Evolutionary conservation across 1,284 basidiomycete genomes (phyloP).

Genomic region (Pseudozyma sp.): DNA sequence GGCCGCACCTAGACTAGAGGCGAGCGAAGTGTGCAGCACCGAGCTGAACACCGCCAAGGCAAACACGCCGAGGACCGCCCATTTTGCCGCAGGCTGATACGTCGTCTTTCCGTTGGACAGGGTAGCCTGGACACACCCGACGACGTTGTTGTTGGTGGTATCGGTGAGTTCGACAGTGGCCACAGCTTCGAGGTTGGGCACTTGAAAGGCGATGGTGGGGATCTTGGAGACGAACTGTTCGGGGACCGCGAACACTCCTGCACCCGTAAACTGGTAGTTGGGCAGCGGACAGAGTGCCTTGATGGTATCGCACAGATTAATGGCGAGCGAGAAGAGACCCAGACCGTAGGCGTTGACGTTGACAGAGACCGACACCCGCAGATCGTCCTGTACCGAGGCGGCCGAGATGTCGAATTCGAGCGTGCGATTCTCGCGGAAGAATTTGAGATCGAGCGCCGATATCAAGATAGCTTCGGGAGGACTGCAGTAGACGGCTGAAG

Average conservation of each 20-base stretch:
- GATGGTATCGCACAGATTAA: slow-evolving; percentile 64
- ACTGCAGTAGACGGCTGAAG: slow-evolving; percentile 64
- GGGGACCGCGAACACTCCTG: slow-evolving; percentile 81
- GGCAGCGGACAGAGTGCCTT: slow-evolving; percentile 65
- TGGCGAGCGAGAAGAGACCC: slow-evolving; percentile 58
- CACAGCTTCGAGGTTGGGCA: slow-evolving; percentile 92
- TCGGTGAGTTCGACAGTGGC: slow-evolving; percentile 83
- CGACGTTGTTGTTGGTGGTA: slow-evolving; percentile 76
- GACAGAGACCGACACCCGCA: slow-evolving; percentile 48
- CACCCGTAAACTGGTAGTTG: slow-evolving; percentile 70
- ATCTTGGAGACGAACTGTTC: slow-evolving; percentile 72
- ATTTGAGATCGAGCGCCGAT: slow-evolving; percentile 54
- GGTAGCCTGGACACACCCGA: slow-evolving; percentile 90
- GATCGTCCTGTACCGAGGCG: slow-evolving; percentile 53
- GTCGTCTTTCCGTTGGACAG: slow-evolving; percentile 90
- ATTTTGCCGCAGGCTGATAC: slow-evolving; percentile 79
- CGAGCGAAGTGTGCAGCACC: slow-evolving; percentile 75
- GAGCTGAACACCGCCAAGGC: slow-evolving; percentile 78
- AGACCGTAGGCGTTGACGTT: slow-evolving; percentile 65
- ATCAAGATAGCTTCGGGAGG: slow-evolving; percentile 62
- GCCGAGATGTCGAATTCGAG: slow-evolving; percentile 65
- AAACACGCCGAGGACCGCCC: slow-evolving; percentile 79
- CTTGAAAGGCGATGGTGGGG: slow-evolving; percentile 82
- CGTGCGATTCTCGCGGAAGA: slow-evolving; percentile 60
- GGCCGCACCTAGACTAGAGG: slow-evolving; percentile 69